Evolutionary conservation across 2,329 filamentous ascomycete genomes (phyloP).

Genomic region (Microsporum ferrugineum): DNA sequence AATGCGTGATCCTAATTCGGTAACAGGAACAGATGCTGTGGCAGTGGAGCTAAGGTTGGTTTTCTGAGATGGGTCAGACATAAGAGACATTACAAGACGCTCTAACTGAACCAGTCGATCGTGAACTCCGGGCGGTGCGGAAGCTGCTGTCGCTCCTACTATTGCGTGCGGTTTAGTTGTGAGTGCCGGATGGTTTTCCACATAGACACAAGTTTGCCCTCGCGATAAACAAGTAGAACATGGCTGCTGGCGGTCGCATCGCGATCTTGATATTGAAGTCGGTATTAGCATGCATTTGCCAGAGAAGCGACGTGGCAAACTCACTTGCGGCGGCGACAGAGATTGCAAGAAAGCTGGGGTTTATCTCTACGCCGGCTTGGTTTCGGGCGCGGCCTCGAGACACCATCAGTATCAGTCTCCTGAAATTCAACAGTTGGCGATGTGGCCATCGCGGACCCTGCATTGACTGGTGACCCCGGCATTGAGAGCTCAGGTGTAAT

Average conservation of each 20-base stretch:
- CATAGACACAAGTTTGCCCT: constrained; percentile 46
- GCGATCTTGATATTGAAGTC: constrained; percentile 30
- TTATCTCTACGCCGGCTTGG: constrained; percentile 25
- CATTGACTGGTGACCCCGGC: constrained; percentile 13
- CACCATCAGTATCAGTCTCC: neutral
- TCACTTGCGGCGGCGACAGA: constrained; percentile 29
- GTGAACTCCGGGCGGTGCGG: constrained; percentile 12
- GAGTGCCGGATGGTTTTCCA: constrained; percentile 22
- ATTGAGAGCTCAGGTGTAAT: constrained; percentile 18
- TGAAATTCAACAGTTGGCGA: constrained; percentile 5
- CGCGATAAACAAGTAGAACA: constrained; percentile 47
- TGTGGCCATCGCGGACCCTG: constrained; percentile 10
- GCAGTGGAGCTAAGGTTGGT: neutral
- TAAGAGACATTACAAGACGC: neutral
- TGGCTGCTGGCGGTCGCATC: constrained; percentile 47
- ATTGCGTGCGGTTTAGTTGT: constrained; percentile 32
- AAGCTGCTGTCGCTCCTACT: constrained; percentile 27
- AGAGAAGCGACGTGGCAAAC: neutral
- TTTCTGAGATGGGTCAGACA: constrained; percentile 10
- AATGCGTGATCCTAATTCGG: neutral
- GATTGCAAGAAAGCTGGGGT: constrained; percentile 27
- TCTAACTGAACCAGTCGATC: constrained; percentile 7
- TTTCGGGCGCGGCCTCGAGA: neutral
- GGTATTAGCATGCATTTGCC: neutral
- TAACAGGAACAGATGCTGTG: neutral